These are phyloP conservation scores for Raddia guianensis DNA, from an alignment of 176 grass and related monocot genomes.

Conservation along the genomic window DNA sequence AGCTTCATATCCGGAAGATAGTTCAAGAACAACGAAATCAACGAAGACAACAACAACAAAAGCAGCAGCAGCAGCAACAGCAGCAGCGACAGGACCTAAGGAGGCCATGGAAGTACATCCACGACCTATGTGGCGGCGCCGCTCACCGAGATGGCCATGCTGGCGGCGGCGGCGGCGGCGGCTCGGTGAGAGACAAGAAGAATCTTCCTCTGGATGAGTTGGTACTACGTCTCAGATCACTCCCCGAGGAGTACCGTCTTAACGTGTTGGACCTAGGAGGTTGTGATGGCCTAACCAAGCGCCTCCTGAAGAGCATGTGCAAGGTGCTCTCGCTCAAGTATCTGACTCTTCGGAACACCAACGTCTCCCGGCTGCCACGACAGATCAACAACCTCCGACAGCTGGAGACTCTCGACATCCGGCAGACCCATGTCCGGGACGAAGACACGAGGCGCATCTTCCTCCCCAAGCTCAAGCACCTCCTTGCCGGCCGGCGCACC, in stretches of 20 bases:
- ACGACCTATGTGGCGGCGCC: too few relatives aligned
- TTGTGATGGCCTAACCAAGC: background rate
- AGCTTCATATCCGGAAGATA: background rate
- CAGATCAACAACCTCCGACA: background rate
- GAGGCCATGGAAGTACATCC: too few relatives aligned
- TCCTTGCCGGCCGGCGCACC: too few relatives aligned
- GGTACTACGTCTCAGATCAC: background rate
- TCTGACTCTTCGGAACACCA: background rate
- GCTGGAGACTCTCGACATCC: background rate
- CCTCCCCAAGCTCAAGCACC: too few relatives aligned
- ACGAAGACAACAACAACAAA: too few relatives aligned
- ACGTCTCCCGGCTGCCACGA: background rate
- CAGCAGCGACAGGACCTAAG: too few relatives aligned
- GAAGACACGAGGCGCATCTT: too few relatives aligned
- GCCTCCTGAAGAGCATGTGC: background rate
- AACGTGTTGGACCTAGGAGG: background rate
- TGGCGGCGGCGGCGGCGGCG: background rate
- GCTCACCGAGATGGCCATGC: too few relatives aligned
- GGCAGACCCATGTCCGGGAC: too few relatives aligned
- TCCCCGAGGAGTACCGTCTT: background rate
- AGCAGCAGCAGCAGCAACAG: fast-evolving
- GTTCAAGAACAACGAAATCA: too few relatives aligned
- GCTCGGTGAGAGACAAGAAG: too few relatives aligned
- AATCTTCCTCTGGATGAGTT: background rate
- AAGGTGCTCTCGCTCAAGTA: background rate